phyloP scores from a whole-genome alignment of 225 moss, liverwort and hornwort genomes.

The Antitrichia curtipendula region DNA sequence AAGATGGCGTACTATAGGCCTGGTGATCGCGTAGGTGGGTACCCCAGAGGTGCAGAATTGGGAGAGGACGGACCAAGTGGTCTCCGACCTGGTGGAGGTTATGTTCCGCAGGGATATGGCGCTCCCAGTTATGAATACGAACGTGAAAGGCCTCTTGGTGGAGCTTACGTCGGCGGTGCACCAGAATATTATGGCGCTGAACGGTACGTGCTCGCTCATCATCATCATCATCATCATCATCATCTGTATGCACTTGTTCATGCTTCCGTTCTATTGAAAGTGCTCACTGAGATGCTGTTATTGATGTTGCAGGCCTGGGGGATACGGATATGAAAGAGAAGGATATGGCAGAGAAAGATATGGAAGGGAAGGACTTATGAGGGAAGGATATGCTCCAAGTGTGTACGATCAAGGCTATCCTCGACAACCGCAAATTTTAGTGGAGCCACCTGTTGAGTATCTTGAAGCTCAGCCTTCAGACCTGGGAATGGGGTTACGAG shows the following conservation, averaged over 20 bases:
- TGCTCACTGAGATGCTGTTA: background rate
- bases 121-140: constrained; percentile 4
- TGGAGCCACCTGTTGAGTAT: background rate
- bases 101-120: background rate
- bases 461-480: background rate
- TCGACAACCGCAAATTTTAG: background rate
- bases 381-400: background rate
- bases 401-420: constrained; percentile 1
- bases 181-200: background rate
- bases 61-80: background rate
- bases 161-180: background rate
- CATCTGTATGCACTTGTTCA: background rate
- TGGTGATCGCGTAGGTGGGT: background rate
- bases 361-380: background rate
- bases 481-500: constrained; percentile 25
- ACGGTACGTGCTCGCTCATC: background rate
- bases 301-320: background rate
- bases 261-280: background rate
- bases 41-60: background rate
- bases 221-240: background rate
- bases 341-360: background rate
- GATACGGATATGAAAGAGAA: background rate
- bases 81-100: background rate
- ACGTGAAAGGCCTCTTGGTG: background rate
- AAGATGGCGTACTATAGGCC: constrained; percentile 8